Percentiles rank a stretch among this genome's conserved stretches.
Evolutionary conservation across 768 basidiomycete species (phyloP).

Genomic region (Chiua virens): DNA sequence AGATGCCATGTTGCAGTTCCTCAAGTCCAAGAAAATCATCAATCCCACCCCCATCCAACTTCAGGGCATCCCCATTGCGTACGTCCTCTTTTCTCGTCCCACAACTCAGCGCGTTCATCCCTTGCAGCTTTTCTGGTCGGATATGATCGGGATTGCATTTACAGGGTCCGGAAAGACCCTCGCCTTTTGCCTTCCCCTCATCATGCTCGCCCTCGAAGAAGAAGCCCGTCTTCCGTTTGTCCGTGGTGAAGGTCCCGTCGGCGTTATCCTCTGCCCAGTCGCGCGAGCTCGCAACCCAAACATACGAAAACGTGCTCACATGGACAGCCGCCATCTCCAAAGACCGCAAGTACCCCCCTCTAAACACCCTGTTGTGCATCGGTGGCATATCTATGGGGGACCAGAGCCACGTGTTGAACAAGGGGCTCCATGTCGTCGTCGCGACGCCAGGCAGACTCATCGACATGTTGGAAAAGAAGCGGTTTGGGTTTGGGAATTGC

Average conservation of each 20-base stretch:
- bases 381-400: conserved; percentile 98
- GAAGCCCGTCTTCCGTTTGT: conserved; percentile 87
- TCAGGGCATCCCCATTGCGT: conserved; percentile 96
- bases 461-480: conserved; percentile 96
- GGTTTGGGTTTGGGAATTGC: conserved; percentile 90
- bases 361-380: conserved; percentile 91
- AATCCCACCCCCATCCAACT: conserved; percentile 94
- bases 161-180: conserved; percentile 99
- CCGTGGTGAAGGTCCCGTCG: conserved; percentile 96
- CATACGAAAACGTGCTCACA: conserved; percentile 87
- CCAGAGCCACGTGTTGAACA: conserved; percentile 87
- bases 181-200: conserved; percentile 96
- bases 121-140: conserved; percentile 85
- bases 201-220: conserved; percentile 95
- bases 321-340: conserved; percentile 85
- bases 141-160: conserved; percentile 98
- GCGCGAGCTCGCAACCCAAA: conserved; percentile 94
- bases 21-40: conserved; percentile 82
- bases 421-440: conserved; percentile 93
- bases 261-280: conserved; percentile 95
- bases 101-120: conserved; percentile 2
- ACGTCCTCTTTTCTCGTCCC: conserved; percentile 31
- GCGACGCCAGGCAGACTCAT: conserved; percentile 96
- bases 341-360: conserved; percentile 77
- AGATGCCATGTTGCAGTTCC: conserved; percentile 72